Conservation (phyloP, 1,139 yeast genomes). For the Meyerozyma smithsonii region DNA sequence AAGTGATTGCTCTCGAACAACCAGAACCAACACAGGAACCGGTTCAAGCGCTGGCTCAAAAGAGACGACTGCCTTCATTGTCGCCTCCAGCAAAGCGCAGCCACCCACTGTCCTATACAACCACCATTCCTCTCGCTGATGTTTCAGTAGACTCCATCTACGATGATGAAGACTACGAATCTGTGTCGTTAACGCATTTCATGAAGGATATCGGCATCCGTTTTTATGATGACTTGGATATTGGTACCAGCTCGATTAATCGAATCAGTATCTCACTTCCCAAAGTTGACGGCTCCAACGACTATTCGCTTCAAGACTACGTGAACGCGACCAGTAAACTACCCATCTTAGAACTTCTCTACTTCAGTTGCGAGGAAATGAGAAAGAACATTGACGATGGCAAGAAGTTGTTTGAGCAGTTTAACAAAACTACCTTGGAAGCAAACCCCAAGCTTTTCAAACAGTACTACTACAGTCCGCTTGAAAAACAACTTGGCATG, state of each 20-base stretch:
- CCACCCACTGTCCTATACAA: conserved; percentile 11
- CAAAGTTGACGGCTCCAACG: conserved; percentile 7
- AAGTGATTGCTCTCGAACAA: conserved; percentile 1
- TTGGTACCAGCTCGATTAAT: conserved; percentile 25
- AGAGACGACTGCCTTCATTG: conserved; percentile 5
- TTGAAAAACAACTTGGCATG: conserved; percentile 33
- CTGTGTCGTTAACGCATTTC: conserved; percentile 39
- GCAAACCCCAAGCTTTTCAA: conserved; percentile 48
- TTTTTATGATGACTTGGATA: conserved; percentile 49
- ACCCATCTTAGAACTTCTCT: conserved; percentile 41
- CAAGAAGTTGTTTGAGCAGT: conserved; percentile 36
- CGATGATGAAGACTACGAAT: conserved; percentile 18
- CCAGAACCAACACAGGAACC: background rate
- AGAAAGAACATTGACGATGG: conserved; percentile 49
- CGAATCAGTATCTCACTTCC: conserved; percentile 19
- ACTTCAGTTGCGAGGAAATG: conserved; percentile 51
- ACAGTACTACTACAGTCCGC: conserved; percentile 38
- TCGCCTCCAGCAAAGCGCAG: conserved; percentile 5
- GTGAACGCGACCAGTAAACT: conserved; percentile 26
- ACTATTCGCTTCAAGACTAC: conserved; percentile 22
- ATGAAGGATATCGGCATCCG: conserved; percentile 44
- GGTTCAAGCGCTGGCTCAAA: background rate
- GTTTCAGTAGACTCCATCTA: conserved; percentile 11
- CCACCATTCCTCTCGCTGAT: conserved; percentile 29
- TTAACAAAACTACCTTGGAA: conserved; percentile 37